Conservation (phyloP, 2,329 filamentous ascomycete species). For the Camptophora hylomeconis region DNA sequence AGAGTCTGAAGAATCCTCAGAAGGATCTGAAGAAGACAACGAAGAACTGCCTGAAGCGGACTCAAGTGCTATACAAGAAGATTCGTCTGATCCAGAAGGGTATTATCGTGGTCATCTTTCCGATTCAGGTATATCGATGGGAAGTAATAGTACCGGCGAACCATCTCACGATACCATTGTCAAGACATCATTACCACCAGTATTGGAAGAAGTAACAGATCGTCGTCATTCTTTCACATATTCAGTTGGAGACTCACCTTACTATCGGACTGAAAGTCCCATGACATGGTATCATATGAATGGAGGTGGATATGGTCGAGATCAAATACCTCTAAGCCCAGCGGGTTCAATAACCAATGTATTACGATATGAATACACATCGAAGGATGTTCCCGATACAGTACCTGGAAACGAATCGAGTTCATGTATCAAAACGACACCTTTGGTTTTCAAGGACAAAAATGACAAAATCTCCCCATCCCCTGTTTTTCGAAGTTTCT, state of each 20-base stretch:
- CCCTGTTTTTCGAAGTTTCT: conserved; percentile 74
- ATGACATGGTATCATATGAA: conserved; percentile 1
- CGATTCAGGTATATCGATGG: conserved; percentile 23
- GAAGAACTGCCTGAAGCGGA: conserved; percentile 1
- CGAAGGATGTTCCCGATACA: not conserved
- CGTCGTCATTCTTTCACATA: conserved; percentile 13
- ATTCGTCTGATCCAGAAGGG: conserved; percentile 11
- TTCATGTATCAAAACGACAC: not conserved
- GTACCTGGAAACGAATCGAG: not conserved
- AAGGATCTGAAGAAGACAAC: conserved; percentile 3
- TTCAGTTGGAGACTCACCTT: no score
- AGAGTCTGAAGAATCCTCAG: no score
- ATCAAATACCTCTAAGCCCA: conserved; percentile 12
- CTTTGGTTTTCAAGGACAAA: conserved; percentile 3
- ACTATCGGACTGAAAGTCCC: conserved; percentile 8
- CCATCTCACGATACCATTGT: conserved; percentile 19
- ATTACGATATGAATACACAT: conserved; percentile 4
- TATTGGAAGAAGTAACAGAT: conserved; percentile 19
- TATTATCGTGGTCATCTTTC: conserved; percentile 19
- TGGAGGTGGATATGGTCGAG: conserved; percentile 7
- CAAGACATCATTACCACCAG: conserved; percentile 17
- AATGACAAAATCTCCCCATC: conserved; percentile 13
- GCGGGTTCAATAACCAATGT: conserved; percentile 2
- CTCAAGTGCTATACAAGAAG: conserved; percentile 5
- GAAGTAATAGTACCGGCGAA: conserved; percentile 19